These are phyloP conservation scores for Pseudogymnoascus verrucosus DNA, from an alignment of 2,329 filamentous ascomycete species.

Conservation along the genomic window DNA sequence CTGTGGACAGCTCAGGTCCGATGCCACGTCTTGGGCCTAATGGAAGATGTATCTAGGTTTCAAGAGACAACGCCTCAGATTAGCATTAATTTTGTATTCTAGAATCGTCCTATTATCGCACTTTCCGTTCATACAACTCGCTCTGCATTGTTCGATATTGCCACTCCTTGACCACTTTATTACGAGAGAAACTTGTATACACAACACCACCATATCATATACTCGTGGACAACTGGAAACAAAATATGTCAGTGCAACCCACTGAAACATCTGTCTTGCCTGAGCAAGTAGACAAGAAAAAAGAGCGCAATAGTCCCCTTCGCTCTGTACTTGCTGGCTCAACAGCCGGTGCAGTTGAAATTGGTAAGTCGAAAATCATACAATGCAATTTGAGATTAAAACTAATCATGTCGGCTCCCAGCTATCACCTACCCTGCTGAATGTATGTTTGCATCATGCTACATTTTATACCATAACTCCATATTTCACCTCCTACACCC, in stretches of 20 bases:
- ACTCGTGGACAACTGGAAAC: background rate
- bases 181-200: too few species aligned
- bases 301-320: conserved; percentile 61
- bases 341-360: conserved; percentile 87
- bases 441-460: conserved; percentile 46
- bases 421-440: conserved; percentile 92
- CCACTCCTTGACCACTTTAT: background rate
- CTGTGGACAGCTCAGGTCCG: background rate
- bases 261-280: background rate
- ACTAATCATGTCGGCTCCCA: conserved; percentile 23
- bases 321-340: conserved; percentile 88
- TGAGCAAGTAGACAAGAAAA: conserved; percentile 26
- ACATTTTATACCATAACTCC: background rate
- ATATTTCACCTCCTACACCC: background rate
- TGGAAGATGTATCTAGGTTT: background rate
- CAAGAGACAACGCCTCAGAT: background rate
- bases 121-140: background rate
- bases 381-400: background rate
- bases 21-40: background rate
- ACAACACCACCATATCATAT: background rate
- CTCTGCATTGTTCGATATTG: background rate
- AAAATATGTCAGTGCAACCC: background rate
- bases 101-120: background rate
- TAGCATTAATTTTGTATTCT: background rate
- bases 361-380: conserved; percentile 49